These are phyloP conservation scores for Ilyonectria mors-panacis DNA, from an alignment of 2,329 filamentous ascomycete species.

Conservation along the genomic window DNA sequence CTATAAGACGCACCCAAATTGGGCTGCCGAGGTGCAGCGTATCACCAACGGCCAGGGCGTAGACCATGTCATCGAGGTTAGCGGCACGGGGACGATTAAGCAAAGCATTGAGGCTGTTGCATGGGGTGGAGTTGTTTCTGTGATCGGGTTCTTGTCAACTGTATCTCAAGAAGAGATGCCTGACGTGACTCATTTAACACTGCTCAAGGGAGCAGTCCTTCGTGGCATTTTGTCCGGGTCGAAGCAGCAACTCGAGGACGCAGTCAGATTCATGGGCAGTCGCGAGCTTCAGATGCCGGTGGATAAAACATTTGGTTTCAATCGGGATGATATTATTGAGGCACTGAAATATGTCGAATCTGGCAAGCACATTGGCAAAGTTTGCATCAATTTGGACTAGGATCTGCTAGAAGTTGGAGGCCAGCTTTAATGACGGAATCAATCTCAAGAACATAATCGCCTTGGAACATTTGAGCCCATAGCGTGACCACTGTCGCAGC, in stretches of 20 bases:
- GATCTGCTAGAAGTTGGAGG: not conserved
- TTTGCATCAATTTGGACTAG: constrained; percentile 17
- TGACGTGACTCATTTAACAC: not conserved
- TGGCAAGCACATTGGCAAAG: constrained; percentile 12
- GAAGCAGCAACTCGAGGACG: constrained; percentile 29
- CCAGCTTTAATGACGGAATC: constrained; percentile 6
- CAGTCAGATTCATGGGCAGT: not conserved
- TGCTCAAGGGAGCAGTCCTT: constrained; percentile 15
- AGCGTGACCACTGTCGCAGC: constrained; percentile 4
- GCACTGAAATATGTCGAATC: constrained; percentile 1
- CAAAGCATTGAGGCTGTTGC: constrained; percentile 62
- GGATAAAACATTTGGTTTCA: constrained; percentile 6
- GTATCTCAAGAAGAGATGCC: constrained; percentile 9
- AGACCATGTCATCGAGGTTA: constrained; percentile 57
- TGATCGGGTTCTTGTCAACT: constrained; percentile 58
- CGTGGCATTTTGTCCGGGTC: constrained; percentile 23
- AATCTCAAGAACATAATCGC: constrained; percentile 4
- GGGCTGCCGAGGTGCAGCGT: constrained; percentile 60
- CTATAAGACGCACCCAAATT: constrained; percentile 61
- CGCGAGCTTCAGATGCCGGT: not conserved
- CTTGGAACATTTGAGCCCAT: constrained; percentile 5
- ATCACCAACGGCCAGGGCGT: constrained; percentile 61
- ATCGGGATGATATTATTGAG: not conserved
- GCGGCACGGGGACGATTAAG: constrained; percentile 57
- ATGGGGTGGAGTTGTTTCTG: constrained; percentile 60